Evolutionary conservation across 2,329 filamentous ascomycete species (phyloP).

Genomic region (Ophiostoma angusticollis): DNA sequence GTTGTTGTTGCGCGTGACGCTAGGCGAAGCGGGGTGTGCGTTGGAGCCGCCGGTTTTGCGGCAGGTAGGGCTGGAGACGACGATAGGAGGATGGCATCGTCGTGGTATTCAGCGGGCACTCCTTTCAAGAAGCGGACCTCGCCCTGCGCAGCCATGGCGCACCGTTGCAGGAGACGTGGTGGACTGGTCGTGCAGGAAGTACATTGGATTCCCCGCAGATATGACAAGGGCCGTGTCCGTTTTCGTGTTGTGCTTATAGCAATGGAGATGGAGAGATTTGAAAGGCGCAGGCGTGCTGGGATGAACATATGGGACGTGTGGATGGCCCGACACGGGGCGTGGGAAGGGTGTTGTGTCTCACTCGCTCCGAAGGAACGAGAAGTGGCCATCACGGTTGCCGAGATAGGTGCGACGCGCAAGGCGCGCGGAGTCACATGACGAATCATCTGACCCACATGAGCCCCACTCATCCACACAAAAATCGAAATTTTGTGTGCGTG

Average conservation of each 20-base stretch:
- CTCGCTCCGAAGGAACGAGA: too few species aligned
- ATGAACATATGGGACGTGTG: too few species aligned
- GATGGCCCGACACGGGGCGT: too few species aligned
- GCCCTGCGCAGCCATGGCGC: slow-evolving; percentile 22
- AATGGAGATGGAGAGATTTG: too few species aligned
- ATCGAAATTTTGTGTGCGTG: slow-evolving; percentile 11
- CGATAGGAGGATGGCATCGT: slow-evolving; percentile 6
- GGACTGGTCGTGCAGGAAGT: too few species aligned
- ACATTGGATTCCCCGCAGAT: too few species aligned
- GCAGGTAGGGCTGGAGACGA: slow-evolving; percentile 7
- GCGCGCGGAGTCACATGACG: slow-evolving; percentile 20
- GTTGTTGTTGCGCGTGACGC: not conserved
- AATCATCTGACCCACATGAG: slow-evolving; percentile 8
- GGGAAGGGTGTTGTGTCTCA: too few species aligned
- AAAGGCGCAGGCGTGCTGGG: too few species aligned
- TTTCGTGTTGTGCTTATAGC: too few species aligned
- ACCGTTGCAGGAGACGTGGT: slow-evolving; percentile 18
- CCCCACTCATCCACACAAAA: slow-evolving; percentile 1
- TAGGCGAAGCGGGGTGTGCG: not conserved
- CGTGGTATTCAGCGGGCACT: not conserved
- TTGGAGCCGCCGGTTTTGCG: not conserved
- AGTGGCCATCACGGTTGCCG: too few species aligned
- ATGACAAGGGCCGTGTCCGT: too few species aligned
- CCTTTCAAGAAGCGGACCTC: not conserved
- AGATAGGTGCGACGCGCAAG: too few species aligned